Base-by-base conservation (phyloP, 169 alveolate species). In the Plasmodium yoelii region DNA sequence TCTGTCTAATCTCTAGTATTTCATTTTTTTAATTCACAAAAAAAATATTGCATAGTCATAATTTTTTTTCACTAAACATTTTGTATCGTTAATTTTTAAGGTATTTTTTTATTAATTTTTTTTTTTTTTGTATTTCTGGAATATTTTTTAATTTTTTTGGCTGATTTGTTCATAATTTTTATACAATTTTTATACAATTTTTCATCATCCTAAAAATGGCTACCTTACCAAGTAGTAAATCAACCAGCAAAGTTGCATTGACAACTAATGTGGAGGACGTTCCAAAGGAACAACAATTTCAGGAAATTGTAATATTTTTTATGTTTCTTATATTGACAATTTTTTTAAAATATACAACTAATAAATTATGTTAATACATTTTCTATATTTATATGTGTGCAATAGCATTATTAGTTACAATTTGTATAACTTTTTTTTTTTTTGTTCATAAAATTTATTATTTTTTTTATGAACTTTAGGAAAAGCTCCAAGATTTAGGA, bases 401-500 rank as follows among this genome's bases (percentile, higher is more conserved):
- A 1, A 34, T 34, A 3, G 7, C 7, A 34, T 6, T 34, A 3
- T 34, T 34, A 34, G 42, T 34, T 34, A 34, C 42, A 19, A 69
- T 24, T 0, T 69, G 10, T 51, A 22, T 26, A 8, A 15, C 51
- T 1, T 4, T 22, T 51, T 1, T 4, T 22, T 51, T 44, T 4
- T 68, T 5, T 12, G 19, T 28, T 26, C 18, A 44, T 47, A 3
- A 1, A 57, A n/a, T 2, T 22, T 22, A 22, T 22, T 22, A 22
- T 22, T 34, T 34, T 34, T 34, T 34, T 34, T 34, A 18, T 18
- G 47, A 10, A 10, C 18, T 61, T 2, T 53, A 90, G 94, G 96
- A 96, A 28, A 91, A 92, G 53, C 91, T 97, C 9, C 97, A 96
- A 87, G 97, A 96, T 47, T 88, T 93, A 63, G 99, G 99, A 12